Percentiles rank a stretch among this genome's conserved stretches.
Conservation (phyloP, 306 rosid species). For the Arachis hypogaea region DNA sequence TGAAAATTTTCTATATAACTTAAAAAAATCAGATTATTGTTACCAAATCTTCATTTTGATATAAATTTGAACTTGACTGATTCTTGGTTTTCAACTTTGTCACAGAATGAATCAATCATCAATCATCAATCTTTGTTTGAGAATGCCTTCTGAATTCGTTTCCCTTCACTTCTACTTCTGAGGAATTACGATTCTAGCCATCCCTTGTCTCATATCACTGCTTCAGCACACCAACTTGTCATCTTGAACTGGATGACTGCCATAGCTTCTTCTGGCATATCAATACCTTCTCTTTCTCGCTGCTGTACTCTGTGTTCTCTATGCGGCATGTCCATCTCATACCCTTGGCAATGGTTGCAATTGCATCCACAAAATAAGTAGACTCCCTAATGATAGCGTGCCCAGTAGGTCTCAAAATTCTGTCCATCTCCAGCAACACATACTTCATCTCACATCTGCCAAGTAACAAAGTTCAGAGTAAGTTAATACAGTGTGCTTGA, state of each 20-base stretch:
- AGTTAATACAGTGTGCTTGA: neutral
- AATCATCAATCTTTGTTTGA: conserved; percentile 6
- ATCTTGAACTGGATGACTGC: conserved; percentile 75
- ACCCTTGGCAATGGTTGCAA: conserved; percentile 67
- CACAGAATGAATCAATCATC: conserved; percentile 51
- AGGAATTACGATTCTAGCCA: conserved; percentile 37
- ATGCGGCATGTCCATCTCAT: conserved; percentile 84
- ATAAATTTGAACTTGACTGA: conserved; percentile 46
- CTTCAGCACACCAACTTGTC: conserved; percentile 40
- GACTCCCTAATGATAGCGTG: conserved; percentile 79
- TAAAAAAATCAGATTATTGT: conserved; percentile 70
- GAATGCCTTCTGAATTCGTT: conserved; percentile 52
- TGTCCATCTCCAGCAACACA: conserved; percentile 93
- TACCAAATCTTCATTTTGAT: conserved; percentile 47
- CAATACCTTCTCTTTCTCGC: conserved; percentile 82
- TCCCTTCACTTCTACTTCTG: conserved; percentile 45
- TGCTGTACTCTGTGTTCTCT: conserved; percentile 69
- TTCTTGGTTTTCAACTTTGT: conserved; percentile 23
- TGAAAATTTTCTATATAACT: conserved; percentile 53
- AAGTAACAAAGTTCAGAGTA: neutral
- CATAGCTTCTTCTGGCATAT: conserved; percentile 92
- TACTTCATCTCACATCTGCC: conserved; percentile 95
- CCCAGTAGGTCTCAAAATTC: conserved; percentile 80
- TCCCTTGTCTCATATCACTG: conserved; percentile 25
- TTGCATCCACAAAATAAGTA: conserved; percentile 73